Conservation (phyloP, 1,284 basidiomycete genomes). For the Irpex lacteus region DNA sequence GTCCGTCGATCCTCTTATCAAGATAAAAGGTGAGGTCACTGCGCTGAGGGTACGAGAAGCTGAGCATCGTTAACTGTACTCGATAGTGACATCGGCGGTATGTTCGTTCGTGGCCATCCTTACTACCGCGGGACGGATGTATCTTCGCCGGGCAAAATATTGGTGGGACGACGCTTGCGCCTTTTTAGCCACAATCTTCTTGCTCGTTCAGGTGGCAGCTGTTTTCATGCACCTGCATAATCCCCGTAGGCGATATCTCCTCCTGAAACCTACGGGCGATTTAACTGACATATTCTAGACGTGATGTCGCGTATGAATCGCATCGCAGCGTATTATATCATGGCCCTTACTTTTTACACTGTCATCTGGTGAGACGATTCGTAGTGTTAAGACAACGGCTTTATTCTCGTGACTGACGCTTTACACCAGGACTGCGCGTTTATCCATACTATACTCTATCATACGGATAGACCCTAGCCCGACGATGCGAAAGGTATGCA, state of each 20-base stretch:
- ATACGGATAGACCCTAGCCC: slow-evolving; percentile 39
- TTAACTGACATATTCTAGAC: neutral
- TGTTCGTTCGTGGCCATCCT: slow-evolving; percentile 33
- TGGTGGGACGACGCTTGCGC: slow-evolving; percentile 39
- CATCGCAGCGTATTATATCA: slow-evolving; percentile 40
- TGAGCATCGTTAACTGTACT: neutral
- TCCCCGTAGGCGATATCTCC: slow-evolving; percentile 7
- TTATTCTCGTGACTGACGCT: neutral
- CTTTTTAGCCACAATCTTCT: slow-evolving; percentile 21
- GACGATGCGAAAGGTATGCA: slow-evolving; percentile 5
- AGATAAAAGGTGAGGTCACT: slow-evolving; percentile 29
- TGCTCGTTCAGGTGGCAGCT: slow-evolving; percentile 16
- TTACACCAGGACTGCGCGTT: slow-evolving; percentile 27
- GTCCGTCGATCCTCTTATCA: slow-evolving; percentile 19
- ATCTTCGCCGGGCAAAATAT: slow-evolving; percentile 30
- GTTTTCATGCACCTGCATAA: slow-evolving; percentile 7
- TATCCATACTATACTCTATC: slow-evolving; percentile 47
- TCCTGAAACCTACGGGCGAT: neutral
- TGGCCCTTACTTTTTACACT: slow-evolving; percentile 40
- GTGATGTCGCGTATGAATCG: slow-evolving; percentile 23
- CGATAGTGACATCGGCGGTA: slow-evolving; percentile 32
- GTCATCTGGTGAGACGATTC: slow-evolving; percentile 36
- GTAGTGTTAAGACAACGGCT: too few species aligned
- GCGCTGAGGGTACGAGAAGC: neutral
- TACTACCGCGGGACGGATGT: slow-evolving; percentile 34